Conservation (phyloP, 2,329 filamentous ascomycete genomes). For the Simplicillium sp. region DNA sequence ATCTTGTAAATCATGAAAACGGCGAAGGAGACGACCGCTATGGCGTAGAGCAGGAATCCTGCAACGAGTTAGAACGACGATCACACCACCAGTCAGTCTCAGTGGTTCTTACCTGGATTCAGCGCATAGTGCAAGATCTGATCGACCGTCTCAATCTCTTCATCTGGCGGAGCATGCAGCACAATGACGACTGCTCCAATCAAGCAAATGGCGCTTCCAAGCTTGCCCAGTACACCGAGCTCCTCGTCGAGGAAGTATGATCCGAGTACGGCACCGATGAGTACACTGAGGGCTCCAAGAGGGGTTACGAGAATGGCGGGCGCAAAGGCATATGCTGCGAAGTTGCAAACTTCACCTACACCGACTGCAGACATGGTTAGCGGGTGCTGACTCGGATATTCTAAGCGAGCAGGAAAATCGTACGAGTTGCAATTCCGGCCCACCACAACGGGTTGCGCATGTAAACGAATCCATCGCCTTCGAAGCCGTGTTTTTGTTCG, state of each 20-base stretch:
- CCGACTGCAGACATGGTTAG: slow-evolving; percentile 54
- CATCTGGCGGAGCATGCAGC: slow-evolving; percentile 88
- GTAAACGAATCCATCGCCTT: slow-evolving; percentile 93
- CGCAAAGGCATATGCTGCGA: slow-evolving; percentile 95
- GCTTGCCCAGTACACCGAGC: slow-evolving; percentile 80
- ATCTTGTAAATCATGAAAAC: slow-evolving; percentile 94
- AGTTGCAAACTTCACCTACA: slow-evolving; percentile 90
- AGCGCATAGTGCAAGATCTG: slow-evolving; percentile 86
- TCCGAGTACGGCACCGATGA: slow-evolving; percentile 89
- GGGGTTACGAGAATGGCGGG: slow-evolving; percentile 98
- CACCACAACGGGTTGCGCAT: slow-evolving; percentile 95
- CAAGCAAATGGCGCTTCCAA: slow-evolving; percentile 92
- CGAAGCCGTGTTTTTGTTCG: slow-evolving; percentile 85
- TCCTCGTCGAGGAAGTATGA: slow-evolving; percentile 91
- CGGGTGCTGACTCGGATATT: background rate
- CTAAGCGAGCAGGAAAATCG: slow-evolving; percentile 20
- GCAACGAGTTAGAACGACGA: slow-evolving; percentile 11
- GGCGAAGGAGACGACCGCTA: slow-evolving; percentile 72
- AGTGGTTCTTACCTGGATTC: slow-evolving; percentile 58
- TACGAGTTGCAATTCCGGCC: slow-evolving; percentile 85
- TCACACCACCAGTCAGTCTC: slow-evolving; percentile 7
- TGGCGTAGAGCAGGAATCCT: slow-evolving; percentile 87
- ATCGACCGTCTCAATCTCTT: slow-evolving; percentile 84
- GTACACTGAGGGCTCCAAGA: slow-evolving; percentile 82
- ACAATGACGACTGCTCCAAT: slow-evolving; percentile 97